Evolutionary conservation across 495 filamentous ascomycete species (phyloP).

Genomic region (Neurospora africana): DNA sequence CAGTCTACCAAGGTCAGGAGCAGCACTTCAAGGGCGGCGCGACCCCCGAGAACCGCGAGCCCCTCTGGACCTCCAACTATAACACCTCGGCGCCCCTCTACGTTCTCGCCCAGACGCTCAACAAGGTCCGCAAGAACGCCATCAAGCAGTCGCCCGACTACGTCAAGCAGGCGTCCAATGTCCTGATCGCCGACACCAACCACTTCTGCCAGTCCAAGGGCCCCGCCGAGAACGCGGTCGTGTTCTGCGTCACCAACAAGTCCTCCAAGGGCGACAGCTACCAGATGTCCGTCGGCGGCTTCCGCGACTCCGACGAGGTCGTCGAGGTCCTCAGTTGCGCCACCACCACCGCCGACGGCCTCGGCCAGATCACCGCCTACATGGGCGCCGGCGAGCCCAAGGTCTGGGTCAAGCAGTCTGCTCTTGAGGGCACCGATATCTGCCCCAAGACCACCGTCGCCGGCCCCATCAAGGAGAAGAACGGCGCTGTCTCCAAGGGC

Average conservation of each 20-base stretch:
- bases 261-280: constrained; percentile 18
- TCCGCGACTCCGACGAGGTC: constrained; percentile 15
- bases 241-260: constrained; percentile 26
- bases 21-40: constrained; percentile 53
- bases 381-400: constrained; percentile 18
- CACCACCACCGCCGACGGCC: constrained; percentile 11
- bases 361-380: constrained; percentile 15
- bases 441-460: constrained; percentile 12
- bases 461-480: neutral
- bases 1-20: constrained; percentile 52
- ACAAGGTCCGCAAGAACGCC: constrained; percentile 51
- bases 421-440: constrained; percentile 14
- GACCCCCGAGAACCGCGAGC: constrained; percentile 61
- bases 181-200: constrained; percentile 42
- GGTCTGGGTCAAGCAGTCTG: constrained; percentile 8
- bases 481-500: neutral
- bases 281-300: constrained; percentile 13
- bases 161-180: constrained; percentile 41
- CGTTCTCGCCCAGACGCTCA: constrained; percentile 43
- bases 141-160: constrained; percentile 37
- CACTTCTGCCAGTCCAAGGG: constrained; percentile 60
- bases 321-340: constrained; percentile 21
- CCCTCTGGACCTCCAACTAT: constrained; percentile 60
- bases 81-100: constrained; percentile 49
- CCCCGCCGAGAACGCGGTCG: constrained; percentile 39